These are phyloP conservation scores for Ogataea haglerorum DNA, from an alignment of 805 yeast species.

Conservation along the genomic window DNA sequence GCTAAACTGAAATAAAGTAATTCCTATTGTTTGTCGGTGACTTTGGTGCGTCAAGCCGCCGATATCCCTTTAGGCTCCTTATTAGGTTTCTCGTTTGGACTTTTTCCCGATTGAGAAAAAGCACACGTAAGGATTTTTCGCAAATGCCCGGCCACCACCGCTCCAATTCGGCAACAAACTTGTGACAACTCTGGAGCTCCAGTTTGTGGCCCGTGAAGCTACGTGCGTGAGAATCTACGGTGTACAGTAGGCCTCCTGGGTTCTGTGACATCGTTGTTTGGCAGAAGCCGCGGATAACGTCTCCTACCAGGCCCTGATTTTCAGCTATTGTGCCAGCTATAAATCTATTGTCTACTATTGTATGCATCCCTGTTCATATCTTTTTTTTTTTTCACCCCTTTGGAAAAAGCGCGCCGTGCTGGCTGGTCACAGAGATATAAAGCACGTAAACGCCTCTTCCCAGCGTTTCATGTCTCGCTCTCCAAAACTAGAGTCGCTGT, in stretches of 20 bases:
- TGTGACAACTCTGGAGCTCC: too few relatives aligned
- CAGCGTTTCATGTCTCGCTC: conserved; percentile 15
- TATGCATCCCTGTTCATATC: conserved; percentile 3
- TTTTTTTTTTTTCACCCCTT: background rate
- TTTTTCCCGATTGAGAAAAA: conserved; percentile 5
- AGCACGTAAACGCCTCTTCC: background rate
- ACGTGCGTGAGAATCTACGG: background rate
- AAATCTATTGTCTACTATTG: conserved; percentile 2
- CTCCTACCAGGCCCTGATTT: background rate
- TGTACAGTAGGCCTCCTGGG: background rate
- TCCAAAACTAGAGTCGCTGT: conserved; percentile 23
- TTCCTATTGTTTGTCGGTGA: background rate
- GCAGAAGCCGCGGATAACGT: too few relatives aligned
- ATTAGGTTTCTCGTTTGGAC: background rate
- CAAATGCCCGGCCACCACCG: background rate
- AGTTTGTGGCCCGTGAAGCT: too few relatives aligned
- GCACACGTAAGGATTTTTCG: conserved; percentile 2
- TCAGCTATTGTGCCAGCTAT: background rate
- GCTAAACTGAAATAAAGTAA: too few relatives aligned
- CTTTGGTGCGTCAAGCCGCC: background rate
- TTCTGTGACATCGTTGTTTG: too few relatives aligned
- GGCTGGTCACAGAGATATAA: conserved; percentile 1
- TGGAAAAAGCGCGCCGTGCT: conserved; percentile 4
- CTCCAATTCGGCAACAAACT: too few relatives aligned
- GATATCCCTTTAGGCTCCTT: conserved; percentile 2